phyloP scores from a whole-genome alignment of 2,329 filamentous ascomycete species.

The Xylaria arbuscula region DNA sequence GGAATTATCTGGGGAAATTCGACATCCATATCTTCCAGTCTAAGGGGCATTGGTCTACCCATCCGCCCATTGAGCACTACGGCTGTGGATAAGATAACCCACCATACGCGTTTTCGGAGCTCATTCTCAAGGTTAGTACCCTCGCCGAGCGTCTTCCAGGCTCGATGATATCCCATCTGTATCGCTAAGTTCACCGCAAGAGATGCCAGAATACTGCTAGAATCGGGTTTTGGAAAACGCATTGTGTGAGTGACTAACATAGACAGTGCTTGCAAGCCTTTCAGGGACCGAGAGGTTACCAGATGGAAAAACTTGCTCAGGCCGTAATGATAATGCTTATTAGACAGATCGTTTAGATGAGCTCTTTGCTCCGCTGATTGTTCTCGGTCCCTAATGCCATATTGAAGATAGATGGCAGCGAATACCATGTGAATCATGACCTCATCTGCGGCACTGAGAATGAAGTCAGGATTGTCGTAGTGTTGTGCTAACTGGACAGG shows the following conservation, averaged over 20 bases:
- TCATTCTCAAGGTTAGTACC: conserved; percentile 74
- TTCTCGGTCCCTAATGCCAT: conserved; percentile 74
- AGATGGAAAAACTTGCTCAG: conserved; percentile 76
- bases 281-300: conserved; percentile 68
- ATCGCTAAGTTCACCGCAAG: conserved; percentile 75
- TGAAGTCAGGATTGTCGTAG: conserved; percentile 75
- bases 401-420: conserved; percentile 81
- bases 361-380: conserved; percentile 64
- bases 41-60: conserved; percentile 80
- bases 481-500: conserved; percentile 66
- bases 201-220: conserved; percentile 75
- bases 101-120: conserved; percentile 81
- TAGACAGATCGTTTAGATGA: conserved; percentile 72
- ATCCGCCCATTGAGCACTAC: conserved; percentile 79
- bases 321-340: conserved; percentile 82
- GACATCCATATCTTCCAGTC: conserved; percentile 79
- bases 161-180: conserved; percentile 80
- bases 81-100: conserved; percentile 74
- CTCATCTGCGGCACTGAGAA: conserved; percentile 71
- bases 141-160: conserved; percentile 63
- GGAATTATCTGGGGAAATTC: conserved; percentile 78
- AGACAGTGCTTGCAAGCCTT: conserved; percentile 77
- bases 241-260: conserved; percentile 79
- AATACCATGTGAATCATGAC: conserved; percentile 84
- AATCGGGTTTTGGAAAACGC: conserved; percentile 82